Conservation (phyloP, 1,284 basidiomycete species). For the Apiotrichum sp. region DNA sequence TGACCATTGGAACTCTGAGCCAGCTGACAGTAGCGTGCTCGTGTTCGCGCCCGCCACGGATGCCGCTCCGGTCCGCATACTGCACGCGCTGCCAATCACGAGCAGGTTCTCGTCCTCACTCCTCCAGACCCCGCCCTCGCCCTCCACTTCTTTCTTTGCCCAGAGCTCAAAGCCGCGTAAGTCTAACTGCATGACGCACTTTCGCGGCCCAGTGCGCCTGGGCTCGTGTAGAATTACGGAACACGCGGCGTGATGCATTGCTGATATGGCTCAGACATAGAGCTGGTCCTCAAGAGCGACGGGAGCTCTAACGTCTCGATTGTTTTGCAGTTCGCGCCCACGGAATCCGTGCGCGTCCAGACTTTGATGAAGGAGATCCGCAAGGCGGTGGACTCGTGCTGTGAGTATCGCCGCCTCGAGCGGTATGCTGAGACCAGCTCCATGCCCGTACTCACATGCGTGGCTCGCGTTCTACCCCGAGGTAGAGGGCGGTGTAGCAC, state of each 20-base stretch:
- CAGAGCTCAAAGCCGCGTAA: slow-evolving; percentile 40
- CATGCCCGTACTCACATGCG: slow-evolving; percentile 11
- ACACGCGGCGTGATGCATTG: too few species aligned
- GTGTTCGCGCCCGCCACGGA: slow-evolving; percentile 17
- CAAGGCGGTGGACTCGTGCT: slow-evolving; percentile 4
- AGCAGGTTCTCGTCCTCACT: slow-evolving; percentile 23
- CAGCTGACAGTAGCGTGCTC: slow-evolving; percentile 20
- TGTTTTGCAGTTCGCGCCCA: slow-evolving; percentile 65
- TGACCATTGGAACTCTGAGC: too few species aligned
- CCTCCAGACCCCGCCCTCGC: slow-evolving; percentile 39
- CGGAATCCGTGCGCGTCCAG: slow-evolving; percentile 26
- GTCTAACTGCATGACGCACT: neutral
- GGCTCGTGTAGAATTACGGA: too few species aligned
- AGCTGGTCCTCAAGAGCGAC: slow-evolving; percentile 42
- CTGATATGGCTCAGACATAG: slow-evolving; percentile 8
- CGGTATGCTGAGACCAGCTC: slow-evolving; percentile 1
- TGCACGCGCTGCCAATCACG: slow-evolving; percentile 27
- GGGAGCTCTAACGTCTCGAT: slow-evolving; percentile 58
- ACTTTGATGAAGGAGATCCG: slow-evolving; percentile 26
- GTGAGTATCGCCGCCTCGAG: slow-evolving; percentile 5
- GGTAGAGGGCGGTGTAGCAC: neutral
- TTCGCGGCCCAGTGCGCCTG: too few species aligned
- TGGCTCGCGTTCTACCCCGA: slow-evolving; percentile 35
- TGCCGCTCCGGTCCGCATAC: slow-evolving; percentile 10
- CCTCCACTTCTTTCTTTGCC: slow-evolving; percentile 39